phyloP scores from a whole-genome alignment of 2,329 filamentous ascomycete genomes.

The Trichophyton schoenleinii region DNA sequence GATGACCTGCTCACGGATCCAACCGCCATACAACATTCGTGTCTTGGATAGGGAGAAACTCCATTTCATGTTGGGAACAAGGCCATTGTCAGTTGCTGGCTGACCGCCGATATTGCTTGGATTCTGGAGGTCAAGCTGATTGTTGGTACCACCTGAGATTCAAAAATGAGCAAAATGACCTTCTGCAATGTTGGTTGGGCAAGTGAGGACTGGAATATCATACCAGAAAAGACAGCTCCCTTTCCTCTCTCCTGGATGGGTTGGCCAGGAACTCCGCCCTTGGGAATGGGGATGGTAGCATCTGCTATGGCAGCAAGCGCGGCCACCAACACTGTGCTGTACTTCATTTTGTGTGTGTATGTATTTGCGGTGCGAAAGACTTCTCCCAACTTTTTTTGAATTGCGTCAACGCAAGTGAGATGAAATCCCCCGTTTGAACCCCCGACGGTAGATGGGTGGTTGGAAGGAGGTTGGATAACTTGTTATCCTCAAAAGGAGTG shows the following conservation, averaged over 20 bases:
- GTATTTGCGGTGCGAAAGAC: neutral
- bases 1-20: conserved; percentile 54
- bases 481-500: conserved; percentile 4
- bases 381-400: neutral
- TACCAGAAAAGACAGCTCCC: conserved; percentile 48
- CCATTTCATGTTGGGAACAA: conserved; percentile 57
- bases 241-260: conserved; percentile 44
- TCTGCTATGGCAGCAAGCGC: conserved; percentile 7
- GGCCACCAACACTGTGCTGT: conserved; percentile 4
- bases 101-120: conserved; percentile 51
- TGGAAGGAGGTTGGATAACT: conserved; percentile 2
- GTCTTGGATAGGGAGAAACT: conserved; percentile 57
- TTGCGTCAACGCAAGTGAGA: neutral
- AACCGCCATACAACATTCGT: conserved; percentile 49
- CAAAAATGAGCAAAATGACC: conserved; percentile 4
- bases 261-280: conserved; percentile 39
- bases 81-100: conserved; percentile 46
- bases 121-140: conserved; percentile 48
- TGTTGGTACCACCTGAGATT: conserved; percentile 49
- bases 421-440: neutral
- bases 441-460: neutral
- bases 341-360: conserved; percentile 8
- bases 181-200: neutral
- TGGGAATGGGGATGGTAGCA: conserved; percentile 4
- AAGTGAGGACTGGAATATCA: conserved; percentile 7